Conservation (phyloP, 2,329 filamentous ascomycete species). For the Cercospora sp. region DNA sequence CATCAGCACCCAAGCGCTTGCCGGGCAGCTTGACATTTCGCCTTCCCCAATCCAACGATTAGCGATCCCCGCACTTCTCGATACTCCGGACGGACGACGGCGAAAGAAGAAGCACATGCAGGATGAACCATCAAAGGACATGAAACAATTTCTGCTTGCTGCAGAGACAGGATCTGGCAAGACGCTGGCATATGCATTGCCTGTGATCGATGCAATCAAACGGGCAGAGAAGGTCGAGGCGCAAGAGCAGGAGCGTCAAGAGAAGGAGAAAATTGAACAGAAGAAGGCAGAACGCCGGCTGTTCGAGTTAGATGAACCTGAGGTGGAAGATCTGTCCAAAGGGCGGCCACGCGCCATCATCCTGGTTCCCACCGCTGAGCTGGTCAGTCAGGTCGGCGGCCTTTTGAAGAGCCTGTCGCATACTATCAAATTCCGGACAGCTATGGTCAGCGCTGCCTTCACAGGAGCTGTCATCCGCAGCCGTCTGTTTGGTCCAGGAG, state of each 20-base stretch:
- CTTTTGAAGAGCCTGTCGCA: conserved; percentile 84
- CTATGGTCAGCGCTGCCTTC: conserved; percentile 76
- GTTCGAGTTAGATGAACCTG: conserved; percentile 56
- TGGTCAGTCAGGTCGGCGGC: conserved; percentile 81
- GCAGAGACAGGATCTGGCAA: conserved; percentile 98
- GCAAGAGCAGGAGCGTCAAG: conserved; percentile 41
- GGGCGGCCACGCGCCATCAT: conserved; percentile 82
- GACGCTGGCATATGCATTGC: conserved; percentile 88
- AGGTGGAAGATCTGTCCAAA: conserved; percentile 65
- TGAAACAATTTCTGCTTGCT: conserved; percentile 75
- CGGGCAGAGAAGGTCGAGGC: conserved; percentile 62
- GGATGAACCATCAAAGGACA: conserved; percentile 40
- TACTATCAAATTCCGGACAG: conserved; percentile 80
- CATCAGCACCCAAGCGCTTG: conserved; percentile 70
- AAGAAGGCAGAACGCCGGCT: conserved; percentile 50
- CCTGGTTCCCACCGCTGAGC: conserved; percentile 86
- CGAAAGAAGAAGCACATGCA: conserved; percentile 33
- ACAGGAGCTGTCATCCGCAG: conserved; percentile 78
- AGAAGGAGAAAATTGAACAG: conserved; percentile 28
- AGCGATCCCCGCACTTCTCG: conserved; percentile 79
- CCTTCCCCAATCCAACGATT: conserved; percentile 89
- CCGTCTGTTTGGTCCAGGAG: conserved; percentile 75
- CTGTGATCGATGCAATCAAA: conserved; percentile 83
- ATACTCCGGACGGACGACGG: conserved; percentile 51
- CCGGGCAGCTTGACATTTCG: conserved; percentile 69